Conservation (phyloP, 768 basidiomycete genomes). For the Pulveroboletus sp. region DNA sequence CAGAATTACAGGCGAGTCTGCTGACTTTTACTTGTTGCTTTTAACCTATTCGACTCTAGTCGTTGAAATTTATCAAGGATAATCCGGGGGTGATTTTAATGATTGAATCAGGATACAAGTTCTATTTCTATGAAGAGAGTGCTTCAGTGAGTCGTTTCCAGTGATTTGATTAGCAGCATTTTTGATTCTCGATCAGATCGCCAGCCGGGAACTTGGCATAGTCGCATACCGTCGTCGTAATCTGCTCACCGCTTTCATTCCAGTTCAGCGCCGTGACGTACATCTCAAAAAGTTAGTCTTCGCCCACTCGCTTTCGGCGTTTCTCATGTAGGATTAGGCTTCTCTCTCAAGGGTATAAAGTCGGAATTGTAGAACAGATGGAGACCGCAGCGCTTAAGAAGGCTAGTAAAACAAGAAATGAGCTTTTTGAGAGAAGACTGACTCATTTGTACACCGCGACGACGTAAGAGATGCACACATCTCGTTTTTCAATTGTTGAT, state of each 20-base stretch:
- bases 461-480: constrained; percentile 53
- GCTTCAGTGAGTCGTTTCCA: constrained; percentile 52
- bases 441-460: constrained; percentile 82
- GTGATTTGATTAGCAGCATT: background rate
- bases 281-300: constrained; percentile 68
- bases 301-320: background rate
- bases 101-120: constrained; percentile 85
- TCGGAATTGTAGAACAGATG: constrained; percentile 78
- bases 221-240: constrained; percentile 70
- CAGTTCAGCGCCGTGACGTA: constrained; percentile 61
- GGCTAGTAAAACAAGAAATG: constrained; percentile 68
- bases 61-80: constrained; percentile 56
- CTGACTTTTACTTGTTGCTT: background rate
- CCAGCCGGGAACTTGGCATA: constrained; percentile 76
- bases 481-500: constrained; percentile 4
- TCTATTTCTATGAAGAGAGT: constrained; percentile 80
- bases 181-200: constrained; percentile 46
- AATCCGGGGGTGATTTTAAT: constrained; percentile 68
- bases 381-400: constrained; percentile 92
- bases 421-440: constrained; percentile 70
- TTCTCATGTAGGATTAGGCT: constrained; percentile 41
- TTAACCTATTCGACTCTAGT: constrained; percentile 15
- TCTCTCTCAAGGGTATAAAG: constrained; percentile 75
- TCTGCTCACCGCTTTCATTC: constrained; percentile 73
- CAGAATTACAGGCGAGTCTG: constrained; percentile 64